A percentile compares a stretch with the other conserved stretches of the same genome.
Conservation (phyloP, 805 yeast species). For the Teunomyces barrocoloradensis region DNA sequence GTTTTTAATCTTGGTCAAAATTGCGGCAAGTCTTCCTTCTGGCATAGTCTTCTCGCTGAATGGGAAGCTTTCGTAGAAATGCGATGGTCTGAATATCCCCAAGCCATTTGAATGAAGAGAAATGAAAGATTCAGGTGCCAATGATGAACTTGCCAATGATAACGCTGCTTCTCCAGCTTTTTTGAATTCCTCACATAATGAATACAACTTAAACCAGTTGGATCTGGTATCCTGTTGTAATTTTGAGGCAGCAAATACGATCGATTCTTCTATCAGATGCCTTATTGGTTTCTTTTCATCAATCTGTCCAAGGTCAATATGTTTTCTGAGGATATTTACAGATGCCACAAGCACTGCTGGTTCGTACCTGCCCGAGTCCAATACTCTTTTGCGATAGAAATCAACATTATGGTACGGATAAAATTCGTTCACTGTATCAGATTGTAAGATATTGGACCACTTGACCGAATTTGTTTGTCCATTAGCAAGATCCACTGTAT, state of each 20-base stretch:
- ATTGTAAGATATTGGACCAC: conserved; percentile 15
- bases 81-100: conserved; percentile 31
- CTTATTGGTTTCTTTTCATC: conserved; percentile 17
- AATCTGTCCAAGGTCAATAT: conserved; percentile 21
- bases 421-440: conserved; percentile 15
- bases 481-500: conserved; percentile 10
- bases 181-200: conserved; percentile 69
- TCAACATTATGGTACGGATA: conserved; percentile 29
- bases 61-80: conserved; percentile 26
- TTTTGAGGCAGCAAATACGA: conserved; percentile 6
- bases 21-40: conserved; percentile 16
- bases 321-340: conserved; percentile 47
- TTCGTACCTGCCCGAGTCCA: conserved; percentile 50
- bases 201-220: conserved; percentile 68
- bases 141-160: conserved; percentile 19
- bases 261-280: conserved; percentile 26
- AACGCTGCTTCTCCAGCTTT: conserved; percentile 61
- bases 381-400: conserved; percentile 44
- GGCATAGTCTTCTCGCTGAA: conserved; percentile 6
- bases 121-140: conserved; percentile 13
- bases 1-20: conserved; percentile 21
- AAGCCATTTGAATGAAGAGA: conserved; percentile 33
- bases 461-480: conserved; percentile 14
- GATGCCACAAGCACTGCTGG: conserved; percentile 51
- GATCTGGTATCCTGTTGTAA: conserved; percentile 28